A percentile compares a stretch with the other conserved stretches of the same genome.
These are phyloP conservation scores for Paecilomyces formosus DNA, from an alignment of 2,329 filamentous ascomycete species.

Conservation along the genomic window DNA sequence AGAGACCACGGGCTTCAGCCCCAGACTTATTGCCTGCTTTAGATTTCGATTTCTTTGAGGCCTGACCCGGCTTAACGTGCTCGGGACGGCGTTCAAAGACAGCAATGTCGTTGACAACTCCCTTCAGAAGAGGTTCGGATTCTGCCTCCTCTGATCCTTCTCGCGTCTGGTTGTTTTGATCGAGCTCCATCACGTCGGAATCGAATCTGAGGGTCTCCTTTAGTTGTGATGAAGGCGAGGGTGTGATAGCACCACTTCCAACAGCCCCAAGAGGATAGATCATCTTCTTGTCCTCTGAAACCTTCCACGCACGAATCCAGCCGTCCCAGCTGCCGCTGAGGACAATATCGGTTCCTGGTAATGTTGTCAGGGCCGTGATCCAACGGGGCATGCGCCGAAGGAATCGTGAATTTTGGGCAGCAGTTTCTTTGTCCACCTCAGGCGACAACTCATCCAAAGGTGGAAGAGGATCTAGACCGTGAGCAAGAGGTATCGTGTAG, in stretches of 20 bases:
- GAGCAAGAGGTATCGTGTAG: conserved; percentile 69
- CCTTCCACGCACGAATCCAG: conserved; percentile 72
- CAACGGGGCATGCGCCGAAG: conserved; percentile 64
- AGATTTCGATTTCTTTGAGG: conserved; percentile 10
- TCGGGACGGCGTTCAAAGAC: conserved; percentile 68
- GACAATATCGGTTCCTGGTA: conserved; percentile 86
- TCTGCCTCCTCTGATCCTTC: conserved; percentile 11
- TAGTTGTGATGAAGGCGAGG: conserved; percentile 22
- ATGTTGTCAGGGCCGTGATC: conserved; percentile 79
- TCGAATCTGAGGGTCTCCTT: conserved; percentile 25
- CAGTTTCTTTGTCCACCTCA: conserved; percentile 56
- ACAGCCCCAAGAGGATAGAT: conserved; percentile 67
- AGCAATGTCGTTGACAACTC: conserved; percentile 81
- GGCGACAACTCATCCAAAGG: conserved; percentile 63
- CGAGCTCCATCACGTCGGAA: conserved; percentile 16
- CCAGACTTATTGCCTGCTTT: conserved; percentile 32
- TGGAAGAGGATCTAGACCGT: conserved; percentile 72
- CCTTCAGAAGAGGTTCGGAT: conserved; percentile 47
- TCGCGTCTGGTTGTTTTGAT: conserved; percentile 9
- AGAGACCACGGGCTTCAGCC: conserved; percentile 52
- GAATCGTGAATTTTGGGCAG: conserved; percentile 33
- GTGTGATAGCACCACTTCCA: conserved; percentile 28
- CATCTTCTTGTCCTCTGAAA: conserved; percentile 73
- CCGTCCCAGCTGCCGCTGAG: conserved; percentile 95
- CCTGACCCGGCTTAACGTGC: conserved; percentile 15